These are phyloP conservation scores for Barnettozyma pratensis DNA, from an alignment of 805 yeast genomes.

Conservation along the genomic window DNA sequence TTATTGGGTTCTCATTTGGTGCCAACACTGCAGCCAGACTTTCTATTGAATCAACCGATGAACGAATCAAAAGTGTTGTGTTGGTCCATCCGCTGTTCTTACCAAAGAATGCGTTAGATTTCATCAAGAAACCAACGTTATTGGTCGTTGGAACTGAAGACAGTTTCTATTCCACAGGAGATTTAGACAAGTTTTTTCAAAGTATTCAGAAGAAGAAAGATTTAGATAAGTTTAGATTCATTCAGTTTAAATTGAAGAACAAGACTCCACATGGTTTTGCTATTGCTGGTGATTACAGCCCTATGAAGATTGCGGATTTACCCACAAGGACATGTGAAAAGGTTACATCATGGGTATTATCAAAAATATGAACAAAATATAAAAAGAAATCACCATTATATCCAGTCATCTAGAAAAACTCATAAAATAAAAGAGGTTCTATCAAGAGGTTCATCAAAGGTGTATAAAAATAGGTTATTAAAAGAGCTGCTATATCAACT, in stretches of 20 bases:
- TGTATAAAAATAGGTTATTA: no score
- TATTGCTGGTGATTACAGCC: conserved; percentile 35
- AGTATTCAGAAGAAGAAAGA: conserved; percentile 11
- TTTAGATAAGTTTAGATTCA: conserved; percentile 8
- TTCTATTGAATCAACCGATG: conserved; percentile 15
- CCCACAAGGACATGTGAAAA: conserved; percentile 22
- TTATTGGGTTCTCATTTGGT: conserved; percentile 24
- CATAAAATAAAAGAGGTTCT: neutral
- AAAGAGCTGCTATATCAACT: no score
- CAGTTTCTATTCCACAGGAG: conserved; percentile 12
- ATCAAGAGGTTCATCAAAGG: no score
- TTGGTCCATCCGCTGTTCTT: conserved; percentile 22
- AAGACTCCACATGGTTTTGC: conserved; percentile 37
- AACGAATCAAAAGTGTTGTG: conserved; percentile 14
- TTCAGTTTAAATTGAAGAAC: conserved; percentile 19
- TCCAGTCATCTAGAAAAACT: neutral
- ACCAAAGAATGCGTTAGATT: conserved; percentile 15
- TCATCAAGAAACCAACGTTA: conserved; percentile 11
- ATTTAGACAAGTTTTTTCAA: conserved; percentile 8
- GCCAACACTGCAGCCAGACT: conserved; percentile 20
- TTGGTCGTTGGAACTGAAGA: conserved; percentile 18
- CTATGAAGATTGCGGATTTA: conserved; percentile 26
- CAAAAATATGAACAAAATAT: conserved; percentile 8
- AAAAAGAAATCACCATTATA: neutral
- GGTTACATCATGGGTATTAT: conserved; percentile 19